These are phyloP conservation scores for Diaporthe velutina DNA, from an alignment of 2,329 filamentous ascomycete genomes.

Conservation along the genomic window DNA sequence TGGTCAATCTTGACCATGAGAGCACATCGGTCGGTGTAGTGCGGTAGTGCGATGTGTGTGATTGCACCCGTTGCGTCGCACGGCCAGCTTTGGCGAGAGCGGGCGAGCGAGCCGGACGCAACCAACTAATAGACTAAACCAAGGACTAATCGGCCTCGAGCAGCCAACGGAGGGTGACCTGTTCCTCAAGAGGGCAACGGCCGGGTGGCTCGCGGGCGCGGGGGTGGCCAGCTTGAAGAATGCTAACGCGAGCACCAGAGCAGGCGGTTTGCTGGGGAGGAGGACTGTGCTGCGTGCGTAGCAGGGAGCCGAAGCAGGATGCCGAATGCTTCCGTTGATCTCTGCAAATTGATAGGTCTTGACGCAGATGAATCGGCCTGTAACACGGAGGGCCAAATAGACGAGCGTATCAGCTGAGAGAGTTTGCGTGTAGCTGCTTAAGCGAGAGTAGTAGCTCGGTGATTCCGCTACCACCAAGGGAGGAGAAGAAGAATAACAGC, in stretches of 20 bases:
- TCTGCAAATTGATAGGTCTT: slow-evolving; percentile 39
- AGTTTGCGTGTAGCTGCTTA: slow-evolving; percentile 40
- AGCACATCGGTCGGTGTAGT: slow-evolving; percentile 32
- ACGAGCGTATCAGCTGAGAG: slow-evolving; percentile 40
- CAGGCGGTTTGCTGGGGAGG: slow-evolving; percentile 19
- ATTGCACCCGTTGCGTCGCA: slow-evolving; percentile 36
- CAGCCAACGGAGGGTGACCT: not conserved
- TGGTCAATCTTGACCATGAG: slow-evolving; percentile 25
- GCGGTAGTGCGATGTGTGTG: slow-evolving; percentile 29
- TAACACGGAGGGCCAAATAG: slow-evolving; percentile 39
- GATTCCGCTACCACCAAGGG: slow-evolving; percentile 27
- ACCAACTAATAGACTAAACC: slow-evolving; percentile 19
- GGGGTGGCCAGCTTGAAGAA: slow-evolving; percentile 32
- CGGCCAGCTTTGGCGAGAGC: slow-evolving; percentile 27
- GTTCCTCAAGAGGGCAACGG: not conserved
- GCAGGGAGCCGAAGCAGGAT: slow-evolving; percentile 28
- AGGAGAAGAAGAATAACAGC: slow-evolving; percentile 17
- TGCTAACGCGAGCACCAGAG: slow-evolving; percentile 4
- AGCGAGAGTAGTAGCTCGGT: slow-evolving; percentile 39
- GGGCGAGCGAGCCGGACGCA: slow-evolving; percentile 20
- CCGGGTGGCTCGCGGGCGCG: slow-evolving; percentile 5
- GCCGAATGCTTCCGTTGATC: slow-evolving; percentile 31
- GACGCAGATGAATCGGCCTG: slow-evolving; percentile 38
- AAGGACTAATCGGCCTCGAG: not conserved
- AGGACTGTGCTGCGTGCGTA: slow-evolving; percentile 27